Evolutionary conservation across 192 early-diverging fungal genomes (phyloP), one percentile per base, ranked within the genome.

Genomic region (Endogone sp.): DNA sequence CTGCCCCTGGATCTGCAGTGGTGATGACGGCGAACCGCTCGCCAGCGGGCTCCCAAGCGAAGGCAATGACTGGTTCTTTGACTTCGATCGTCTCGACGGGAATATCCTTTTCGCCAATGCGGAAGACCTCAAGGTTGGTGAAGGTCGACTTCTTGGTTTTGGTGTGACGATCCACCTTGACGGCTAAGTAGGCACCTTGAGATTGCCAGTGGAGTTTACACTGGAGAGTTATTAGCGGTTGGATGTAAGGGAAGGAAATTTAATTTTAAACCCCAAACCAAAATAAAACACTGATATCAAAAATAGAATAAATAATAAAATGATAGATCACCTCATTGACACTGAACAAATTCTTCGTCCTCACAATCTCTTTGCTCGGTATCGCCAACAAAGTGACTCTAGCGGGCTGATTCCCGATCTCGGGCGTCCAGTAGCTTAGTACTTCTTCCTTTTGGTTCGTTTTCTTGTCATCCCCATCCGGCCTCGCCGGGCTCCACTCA

Each of bases 261-360:
- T n/a, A n/a, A n/a, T n/a, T n/a, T n/a, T n/a, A n/a, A n/a, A n/a
- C n/a, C n/a, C n/a, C n/a, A n/a, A n/a, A n/a, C n/a, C n/a, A n/a
- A n/a, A n/a, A n/a, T n/a, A n/a, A n/a, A n/a, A n/a, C n/a, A n/a
- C n/a, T n/a, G n/a, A n/a, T n/a, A n/a, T n/a, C n/a, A n/a, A n/a
- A n/a, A n/a, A n/a, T n/a, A n/a, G 24, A 24, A 8, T 28, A n/a
- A 20, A 29, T 16, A 49, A 49, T 3, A 13, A 25, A 79, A 9
- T 10, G n/a, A 11, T n/a, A 22, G 77, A 75, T 63, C 72, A 82
- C 82, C 61, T 91, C 87, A 60, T 83, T 88, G 31, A 98, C 95
- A 80, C 88, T 95, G 84, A 98, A 96, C 86, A 99, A 86, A 81
- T 98, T 98, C 89, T 98, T 99, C 62, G 95, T 97, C 65, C 95